These are phyloP conservation scores for Aspergillus fumigatiaffinis DNA, from an alignment of 2,329 filamentous ascomycete species.

Conservation along the genomic window DNA sequence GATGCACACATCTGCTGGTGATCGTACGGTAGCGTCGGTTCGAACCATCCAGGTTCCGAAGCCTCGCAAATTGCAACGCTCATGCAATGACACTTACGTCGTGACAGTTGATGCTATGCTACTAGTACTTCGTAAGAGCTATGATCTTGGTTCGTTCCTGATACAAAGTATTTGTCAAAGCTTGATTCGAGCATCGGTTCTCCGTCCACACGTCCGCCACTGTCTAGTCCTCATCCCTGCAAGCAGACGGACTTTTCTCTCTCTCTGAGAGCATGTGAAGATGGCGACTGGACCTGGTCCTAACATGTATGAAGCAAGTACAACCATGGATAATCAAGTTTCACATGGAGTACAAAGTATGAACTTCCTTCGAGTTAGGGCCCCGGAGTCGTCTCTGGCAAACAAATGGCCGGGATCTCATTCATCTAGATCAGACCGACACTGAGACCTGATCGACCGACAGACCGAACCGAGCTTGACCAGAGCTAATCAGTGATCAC, in stretches of 20 bases:
- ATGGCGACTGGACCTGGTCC: not conserved
- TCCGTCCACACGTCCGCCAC: not conserved
- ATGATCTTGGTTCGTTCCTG: not conserved
- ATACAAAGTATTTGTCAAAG: not conserved
- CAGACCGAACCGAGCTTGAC: not conserved
- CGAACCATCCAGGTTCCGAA: not conserved
- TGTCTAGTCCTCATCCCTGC: not conserved
- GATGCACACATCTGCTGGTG: not conserved
- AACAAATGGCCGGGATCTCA: not conserved
- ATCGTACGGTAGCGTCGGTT: not conserved
- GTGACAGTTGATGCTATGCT: not conserved
- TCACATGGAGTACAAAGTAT: not conserved
- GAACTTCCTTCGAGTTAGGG: not conserved
- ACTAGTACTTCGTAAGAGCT: not conserved
- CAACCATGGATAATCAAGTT: not conserved
- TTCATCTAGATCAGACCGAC: not conserved
- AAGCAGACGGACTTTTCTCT: not conserved
- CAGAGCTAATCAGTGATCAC: not conserved
- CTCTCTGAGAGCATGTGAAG: not conserved
- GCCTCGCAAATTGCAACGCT: not conserved
- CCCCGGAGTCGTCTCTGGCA: not conserved
- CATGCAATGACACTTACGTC: not conserved
- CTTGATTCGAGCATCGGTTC: not conserved
- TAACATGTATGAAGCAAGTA: not conserved
- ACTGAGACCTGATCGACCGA: not conserved